Percentiles rank a stretch among this genome's conserved stretches.
Conservation (phyloP, 2,329 filamentous ascomycete species). For the Neofusicoccum sp. region DNA sequence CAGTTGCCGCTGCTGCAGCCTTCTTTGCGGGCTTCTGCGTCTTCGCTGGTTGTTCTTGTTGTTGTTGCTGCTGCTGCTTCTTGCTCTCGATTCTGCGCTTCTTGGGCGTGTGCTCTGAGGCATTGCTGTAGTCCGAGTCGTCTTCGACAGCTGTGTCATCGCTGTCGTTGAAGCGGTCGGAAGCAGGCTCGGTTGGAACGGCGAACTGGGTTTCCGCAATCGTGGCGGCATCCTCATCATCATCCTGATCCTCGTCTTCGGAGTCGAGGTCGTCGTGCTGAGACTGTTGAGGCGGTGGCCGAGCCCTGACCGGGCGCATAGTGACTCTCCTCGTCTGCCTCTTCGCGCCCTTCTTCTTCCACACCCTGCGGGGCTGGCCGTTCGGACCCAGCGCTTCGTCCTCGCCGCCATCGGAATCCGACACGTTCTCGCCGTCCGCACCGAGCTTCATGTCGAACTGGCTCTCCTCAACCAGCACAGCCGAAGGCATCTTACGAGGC, state of each 20-base stretch:
- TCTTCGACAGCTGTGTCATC: conserved; percentile 37
- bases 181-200: conserved; percentile 25
- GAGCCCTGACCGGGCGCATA: conserved; percentile 39
- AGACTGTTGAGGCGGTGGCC: conserved; percentile 23
- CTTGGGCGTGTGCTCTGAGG: conserved; percentile 23
- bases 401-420: conserved; percentile 63
- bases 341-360: conserved; percentile 85
- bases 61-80: neutral
- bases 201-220: conserved; percentile 45
- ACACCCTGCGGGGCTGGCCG: conserved; percentile 62
- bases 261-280: conserved; percentile 40
- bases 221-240: conserved; percentile 27
- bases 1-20: conserved; percentile 14
- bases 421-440: conserved; percentile 49
- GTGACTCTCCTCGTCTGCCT: conserved; percentile 71
- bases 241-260: conserved; percentile 31
- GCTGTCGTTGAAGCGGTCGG: conserved; percentile 26
- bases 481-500: conserved; percentile 32
- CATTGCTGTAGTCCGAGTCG: conserved; percentile 36
- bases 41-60: conserved; percentile 21
- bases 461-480: conserved; percentile 46
- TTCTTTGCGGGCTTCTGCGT: conserved; percentile 31
- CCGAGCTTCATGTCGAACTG: conserved; percentile 49
- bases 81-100: neutral
- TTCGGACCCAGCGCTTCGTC: conserved; percentile 42